A percentile compares a stretch with the other conserved stretches of the same genome.
Evolutionary conservation across 257 asterid genomes (phyloP).

Genomic region (Ophiorrhiza pumila): DNA sequence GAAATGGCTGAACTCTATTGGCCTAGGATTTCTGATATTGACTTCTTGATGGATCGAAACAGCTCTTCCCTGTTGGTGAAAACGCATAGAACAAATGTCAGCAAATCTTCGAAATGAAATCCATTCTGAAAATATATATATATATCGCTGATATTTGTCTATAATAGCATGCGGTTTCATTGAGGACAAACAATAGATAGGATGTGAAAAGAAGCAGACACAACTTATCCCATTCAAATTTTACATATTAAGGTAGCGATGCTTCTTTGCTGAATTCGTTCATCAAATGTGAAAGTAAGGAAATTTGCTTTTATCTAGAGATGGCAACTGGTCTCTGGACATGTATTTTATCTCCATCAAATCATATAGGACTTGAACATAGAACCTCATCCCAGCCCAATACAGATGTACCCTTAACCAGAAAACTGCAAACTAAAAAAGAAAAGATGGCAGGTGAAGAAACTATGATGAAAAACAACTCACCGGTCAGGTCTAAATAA

Average conservation of each 20-base stretch:
- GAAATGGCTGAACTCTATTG: slow-evolving; percentile 6
- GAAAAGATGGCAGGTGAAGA: neutral
- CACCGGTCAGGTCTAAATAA: slow-evolving; percentile 91
- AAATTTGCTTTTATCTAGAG: neutral
- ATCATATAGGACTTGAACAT: neutral
- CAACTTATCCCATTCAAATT: neutral
- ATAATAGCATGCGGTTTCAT: neutral
- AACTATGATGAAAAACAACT: slow-evolving; percentile 11
- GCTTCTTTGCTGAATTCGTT: neutral
- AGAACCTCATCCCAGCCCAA: neutral
- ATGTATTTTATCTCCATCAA: neutral
- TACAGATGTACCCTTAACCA: neutral
- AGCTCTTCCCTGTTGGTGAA: slow-evolving; percentile 19
- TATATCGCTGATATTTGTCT: too few species aligned
- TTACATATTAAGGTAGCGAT: neutral
- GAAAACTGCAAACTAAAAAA: neutral
- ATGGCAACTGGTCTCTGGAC: neutral
- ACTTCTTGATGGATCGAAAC: slow-evolving; percentile 11
- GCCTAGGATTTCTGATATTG: slow-evolving; percentile 22
- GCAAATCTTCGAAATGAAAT: neutral
- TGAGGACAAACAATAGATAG: neutral
- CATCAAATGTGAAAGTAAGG: neutral
- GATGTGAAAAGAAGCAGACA: neutral
- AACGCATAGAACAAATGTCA: slow-evolving; percentile 3
- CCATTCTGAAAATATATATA: neutral